These are phyloP conservation scores for Malassezia obtusa DNA, from an alignment of 1,284 basidiomycete genomes.

Conservation along the genomic window DNA sequence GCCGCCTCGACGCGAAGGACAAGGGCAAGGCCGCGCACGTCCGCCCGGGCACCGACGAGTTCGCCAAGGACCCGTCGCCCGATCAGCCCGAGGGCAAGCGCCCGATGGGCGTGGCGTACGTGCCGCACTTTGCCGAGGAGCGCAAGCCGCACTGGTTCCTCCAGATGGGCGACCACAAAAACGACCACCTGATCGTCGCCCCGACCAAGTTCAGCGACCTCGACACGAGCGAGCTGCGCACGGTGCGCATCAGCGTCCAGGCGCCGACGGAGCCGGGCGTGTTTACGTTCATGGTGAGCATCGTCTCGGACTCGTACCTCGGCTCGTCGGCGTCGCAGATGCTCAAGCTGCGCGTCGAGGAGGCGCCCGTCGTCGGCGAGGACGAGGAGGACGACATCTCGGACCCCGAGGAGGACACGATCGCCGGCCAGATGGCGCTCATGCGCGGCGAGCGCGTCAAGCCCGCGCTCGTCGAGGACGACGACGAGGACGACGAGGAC, in stretches of 20 bases:
- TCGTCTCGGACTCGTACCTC: conserved; percentile 76
- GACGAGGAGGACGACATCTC: conserved; percentile 44
- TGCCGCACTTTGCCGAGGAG: conserved; percentile 73
- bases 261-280: conserved; percentile 74
- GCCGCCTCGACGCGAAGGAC: conserved; percentile 24
- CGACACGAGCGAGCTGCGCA: conserved; percentile 60
- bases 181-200: conserved; percentile 78
- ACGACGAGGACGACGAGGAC: conserved; percentile 53
- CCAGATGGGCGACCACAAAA: conserved; percentile 78
- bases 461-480: conserved; percentile 34
- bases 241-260: conserved; percentile 87
- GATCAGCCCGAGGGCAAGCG: conserved; percentile 49
- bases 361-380: conserved; percentile 51
- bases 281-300: conserved; percentile 78
- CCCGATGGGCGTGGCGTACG: conserved; percentile 63
- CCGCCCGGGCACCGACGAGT: conserved; percentile 29
- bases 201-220: conserved; percentile 64
- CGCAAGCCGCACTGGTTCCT: conserved; percentile 49
- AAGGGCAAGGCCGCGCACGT: conserved; percentile 49
- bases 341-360: conserved; percentile 54
- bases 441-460: conserved; percentile 89
- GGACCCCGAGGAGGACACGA: conserved; percentile 51
- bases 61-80: conserved; percentile 18
- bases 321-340: conserved; percentile 59
- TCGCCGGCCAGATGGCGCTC: conserved; percentile 95